Conservation (phyloP, 371 early-diverging fungal genomes). For the Apophysomyces ossiformis region DNA sequence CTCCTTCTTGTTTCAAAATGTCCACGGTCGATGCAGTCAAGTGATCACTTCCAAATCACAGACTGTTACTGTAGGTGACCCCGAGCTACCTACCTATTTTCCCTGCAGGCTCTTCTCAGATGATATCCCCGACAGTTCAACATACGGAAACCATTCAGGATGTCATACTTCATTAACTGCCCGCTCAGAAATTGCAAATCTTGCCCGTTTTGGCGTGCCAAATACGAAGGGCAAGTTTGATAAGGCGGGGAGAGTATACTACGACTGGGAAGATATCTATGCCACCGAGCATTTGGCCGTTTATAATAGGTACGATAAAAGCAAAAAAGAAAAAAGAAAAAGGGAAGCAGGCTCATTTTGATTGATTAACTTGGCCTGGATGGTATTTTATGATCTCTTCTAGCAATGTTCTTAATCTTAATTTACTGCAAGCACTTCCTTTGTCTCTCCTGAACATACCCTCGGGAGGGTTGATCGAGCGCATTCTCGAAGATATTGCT, state of each 20-base stretch:
- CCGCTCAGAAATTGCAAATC: conserved; percentile 35
- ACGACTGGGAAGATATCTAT: conserved; percentile 73
- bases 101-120: conserved; percentile 66
- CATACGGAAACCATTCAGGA: conserved; percentile 58
- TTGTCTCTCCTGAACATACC: conserved; percentile 34
- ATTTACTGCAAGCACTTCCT: conserved; percentile 43
- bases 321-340: neutral
- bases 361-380: too few species aligned
- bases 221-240: conserved; percentile 43
- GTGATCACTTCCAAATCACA: conserved; percentile 50
- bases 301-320: conserved; percentile 66
- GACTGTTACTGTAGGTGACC: conserved; percentile 26
- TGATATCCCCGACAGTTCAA: conserved; percentile 47
- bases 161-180: conserved; percentile 66
- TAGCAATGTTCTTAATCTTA: conserved; percentile 53
- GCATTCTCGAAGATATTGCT: conserved; percentile 22
- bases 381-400: neutral
- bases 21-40: conserved; percentile 62
- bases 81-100: conserved; percentile 62
- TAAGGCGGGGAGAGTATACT: conserved; percentile 69
- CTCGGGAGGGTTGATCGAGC: conserved; percentile 36
- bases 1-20: conserved; percentile 78
- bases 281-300: conserved; percentile 62
- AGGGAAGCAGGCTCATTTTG: too few species aligned
- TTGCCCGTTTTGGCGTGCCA: conserved; percentile 42